Percentiles rank a stretch among this genome's conserved stretches.
Conservation (phyloP, 1,284 basidiomycete species). For the Xerocomus amazonicus region DNA sequence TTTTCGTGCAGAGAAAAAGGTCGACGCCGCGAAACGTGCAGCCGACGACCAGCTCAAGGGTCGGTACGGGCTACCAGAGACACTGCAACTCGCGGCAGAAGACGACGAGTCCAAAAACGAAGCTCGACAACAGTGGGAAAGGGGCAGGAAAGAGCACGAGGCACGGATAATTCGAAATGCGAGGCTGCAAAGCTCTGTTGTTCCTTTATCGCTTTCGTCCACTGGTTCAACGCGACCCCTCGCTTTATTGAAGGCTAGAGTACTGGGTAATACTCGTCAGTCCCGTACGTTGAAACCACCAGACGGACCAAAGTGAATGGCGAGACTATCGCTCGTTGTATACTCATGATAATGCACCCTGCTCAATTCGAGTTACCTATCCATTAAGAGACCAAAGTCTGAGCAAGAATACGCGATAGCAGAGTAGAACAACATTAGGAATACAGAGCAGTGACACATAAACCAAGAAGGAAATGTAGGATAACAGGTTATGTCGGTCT, state of each 20-base stretch:
- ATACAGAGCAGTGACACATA: slow-evolving; percentile 37
- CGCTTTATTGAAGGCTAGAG: slow-evolving; percentile 48
- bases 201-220: slow-evolving; percentile 28
- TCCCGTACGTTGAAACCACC: slow-evolving; percentile 22
- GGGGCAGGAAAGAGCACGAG: slow-evolving; percentile 43
- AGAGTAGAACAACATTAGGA: slow-evolving; percentile 38
- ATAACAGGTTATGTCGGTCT: slow-evolving; percentile 26
- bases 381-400: slow-evolving; percentile 36
- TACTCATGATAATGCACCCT: slow-evolving; percentile 13
- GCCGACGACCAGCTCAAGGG: slow-evolving; percentile 68
- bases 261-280: slow-evolving; percentile 54
- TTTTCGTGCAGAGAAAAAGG: slow-evolving; percentile 85
- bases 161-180: slow-evolving; percentile 46
- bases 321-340: slow-evolving; percentile 9
- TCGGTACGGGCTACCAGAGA: slow-evolving; percentile 70
- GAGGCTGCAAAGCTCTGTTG: slow-evolving; percentile 39
- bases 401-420: slow-evolving; percentile 40
- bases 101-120: slow-evolving; percentile 51
- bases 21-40: slow-evolving; percentile 60
- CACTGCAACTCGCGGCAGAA: slow-evolving; percentile 56
- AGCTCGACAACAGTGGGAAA: slow-evolving; percentile 62
- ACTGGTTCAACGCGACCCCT: slow-evolving; percentile 29
- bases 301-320: slow-evolving; percentile 16
- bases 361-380: slow-evolving; percentile 20
- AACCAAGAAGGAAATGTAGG: slow-evolving; percentile 36